Conservation (phyloP, 2,329 filamentous ascomycete species). For the Calonectria henricotiae region DNA sequence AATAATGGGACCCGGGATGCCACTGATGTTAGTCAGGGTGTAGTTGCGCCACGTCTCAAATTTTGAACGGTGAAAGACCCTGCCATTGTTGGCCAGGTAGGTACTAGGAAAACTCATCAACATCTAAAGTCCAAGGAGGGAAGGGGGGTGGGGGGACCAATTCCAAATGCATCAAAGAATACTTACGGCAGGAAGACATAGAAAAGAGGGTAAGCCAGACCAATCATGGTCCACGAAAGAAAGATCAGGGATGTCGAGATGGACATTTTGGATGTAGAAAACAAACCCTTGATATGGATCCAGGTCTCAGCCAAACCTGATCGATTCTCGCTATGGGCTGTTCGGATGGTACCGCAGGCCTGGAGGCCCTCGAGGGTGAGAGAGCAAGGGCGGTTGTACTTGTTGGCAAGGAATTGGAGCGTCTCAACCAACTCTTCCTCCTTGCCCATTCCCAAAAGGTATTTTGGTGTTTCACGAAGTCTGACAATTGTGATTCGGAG, state of each 20-base stretch:
- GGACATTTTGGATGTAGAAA: constrained; percentile 73
- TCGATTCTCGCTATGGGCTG: constrained; percentile 56
- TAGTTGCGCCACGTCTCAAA: constrained; percentile 82
- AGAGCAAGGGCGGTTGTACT: constrained; percentile 57
- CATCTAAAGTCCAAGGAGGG: background rate
- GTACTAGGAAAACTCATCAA: constrained; percentile 52
- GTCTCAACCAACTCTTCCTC: constrained; percentile 67
- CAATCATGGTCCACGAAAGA: constrained; percentile 80
- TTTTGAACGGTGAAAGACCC: constrained; percentile 67
- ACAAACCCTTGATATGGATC: constrained; percentile 77
- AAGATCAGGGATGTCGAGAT: constrained; percentile 77
- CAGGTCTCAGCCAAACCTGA: constrained; percentile 56
- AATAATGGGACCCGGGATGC: constrained; percentile 79
- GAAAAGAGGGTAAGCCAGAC: constrained; percentile 82
- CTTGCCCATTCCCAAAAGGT: constrained; percentile 64
- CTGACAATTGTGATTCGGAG: constrained; percentile 65
- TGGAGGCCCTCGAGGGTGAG: constrained; percentile 65
- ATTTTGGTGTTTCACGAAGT: constrained; percentile 67
- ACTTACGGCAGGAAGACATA: constrained; percentile 79
- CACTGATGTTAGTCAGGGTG: constrained; percentile 77
- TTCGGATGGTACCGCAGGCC: constrained; percentile 63
- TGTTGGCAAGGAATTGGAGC: constrained; percentile 68
- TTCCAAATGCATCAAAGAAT: background rate
- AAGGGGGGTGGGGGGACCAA: background rate
- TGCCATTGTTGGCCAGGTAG: constrained; percentile 76